phyloP scores from a whole-genome alignment of 352 stramenopile species.

The Pythium rhizo-oryzae region DNA sequence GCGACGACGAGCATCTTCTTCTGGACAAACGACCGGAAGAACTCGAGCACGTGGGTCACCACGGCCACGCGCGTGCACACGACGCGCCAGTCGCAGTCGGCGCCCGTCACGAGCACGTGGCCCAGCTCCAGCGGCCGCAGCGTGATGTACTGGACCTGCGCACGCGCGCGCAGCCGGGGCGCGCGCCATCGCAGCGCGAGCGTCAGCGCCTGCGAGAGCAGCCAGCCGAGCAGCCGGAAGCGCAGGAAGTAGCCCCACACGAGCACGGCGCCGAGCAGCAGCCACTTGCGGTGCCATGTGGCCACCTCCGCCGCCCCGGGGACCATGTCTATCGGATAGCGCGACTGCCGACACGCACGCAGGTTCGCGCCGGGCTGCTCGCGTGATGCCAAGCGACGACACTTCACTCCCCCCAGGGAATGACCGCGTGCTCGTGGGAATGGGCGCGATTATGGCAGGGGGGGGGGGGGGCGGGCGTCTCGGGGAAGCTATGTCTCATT shows the following conservation, averaged over 20 bases:
- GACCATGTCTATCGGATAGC: background rate
- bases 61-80: slow-evolving; percentile 52
- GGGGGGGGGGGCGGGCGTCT: too few relatives aligned
- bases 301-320: too few relatives aligned
- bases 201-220: slow-evolving; percentile 48
- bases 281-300: slow-evolving; percentile 66
- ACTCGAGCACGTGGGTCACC: slow-evolving; percentile 54
- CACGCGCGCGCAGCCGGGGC: slow-evolving; percentile 25
- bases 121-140: slow-evolving; percentile 48
- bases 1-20: slow-evolving; percentile 69
- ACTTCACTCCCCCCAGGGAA: too few relatives aligned
- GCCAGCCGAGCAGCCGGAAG: slow-evolving; percentile 53
- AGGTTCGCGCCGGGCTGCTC: background rate
- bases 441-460: too few relatives aligned
- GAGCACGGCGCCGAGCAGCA: slow-evolving; percentile 42
- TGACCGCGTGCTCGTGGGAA: too few relatives aligned
- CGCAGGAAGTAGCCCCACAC: slow-evolving; percentile 57
- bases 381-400: slow-evolving; percentile 8
- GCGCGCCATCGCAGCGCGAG: slow-evolving; percentile 35
- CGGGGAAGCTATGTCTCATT: background rate
- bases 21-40: slow-evolving; percentile 76
- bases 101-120: slow-evolving; percentile 44
- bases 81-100: slow-evolving; percentile 39
- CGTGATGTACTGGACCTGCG: slow-evolving; percentile 50
- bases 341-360: too few relatives aligned